Evolutionary conservation across 805 yeast species (phyloP).

Genomic region (Candida incommunis): DNA sequence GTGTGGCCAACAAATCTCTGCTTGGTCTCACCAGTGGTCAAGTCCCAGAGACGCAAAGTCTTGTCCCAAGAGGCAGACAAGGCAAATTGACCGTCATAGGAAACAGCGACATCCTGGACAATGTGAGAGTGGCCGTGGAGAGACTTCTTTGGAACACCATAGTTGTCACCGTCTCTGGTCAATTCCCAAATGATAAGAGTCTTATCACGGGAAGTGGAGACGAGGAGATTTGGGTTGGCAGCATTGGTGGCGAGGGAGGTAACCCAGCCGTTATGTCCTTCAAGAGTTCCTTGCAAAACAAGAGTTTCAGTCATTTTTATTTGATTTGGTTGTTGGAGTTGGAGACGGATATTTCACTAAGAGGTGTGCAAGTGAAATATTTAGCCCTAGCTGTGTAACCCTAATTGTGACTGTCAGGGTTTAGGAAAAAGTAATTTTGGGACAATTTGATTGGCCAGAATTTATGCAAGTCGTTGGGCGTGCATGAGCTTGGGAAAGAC

Average conservation of each 20-base stretch:
- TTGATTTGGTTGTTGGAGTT: conserved; percentile 1
- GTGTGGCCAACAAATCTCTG: conserved; percentile 97
- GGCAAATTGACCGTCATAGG: conserved; percentile 96
- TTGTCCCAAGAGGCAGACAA: conserved; percentile 99
- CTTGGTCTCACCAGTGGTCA: conserved; percentile 84
- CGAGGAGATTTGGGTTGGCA: conserved; percentile 93
- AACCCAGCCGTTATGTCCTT: conserved; percentile 75
- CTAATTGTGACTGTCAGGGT: conserved; percentile 1
- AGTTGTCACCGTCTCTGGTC: conserved; percentile 89
- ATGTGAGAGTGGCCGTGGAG: conserved; percentile 98
- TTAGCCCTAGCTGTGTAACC: neutral
- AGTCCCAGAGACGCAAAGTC: conserved; percentile 97
- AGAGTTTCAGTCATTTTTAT: conserved; percentile 56
- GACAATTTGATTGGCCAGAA: neutral
- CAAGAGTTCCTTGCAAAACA: conserved; percentile 99
- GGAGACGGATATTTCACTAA: neutral
- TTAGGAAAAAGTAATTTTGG: neutral
- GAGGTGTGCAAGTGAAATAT: no score
- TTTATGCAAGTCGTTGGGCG: neutral
- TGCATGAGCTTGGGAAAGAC: no score
- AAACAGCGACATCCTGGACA: conserved; percentile 93
- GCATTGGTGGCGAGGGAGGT: conserved; percentile 96
- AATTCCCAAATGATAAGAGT: conserved; percentile 96
- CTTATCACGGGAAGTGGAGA: conserved; percentile 99
- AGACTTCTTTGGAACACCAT: conserved; percentile 97